Percentiles rank a stretch among this genome's conserved stretches.
Conservation (phyloP, 2,329 filamentous ascomycete species). For the Diaporthe caulivora region DNA sequence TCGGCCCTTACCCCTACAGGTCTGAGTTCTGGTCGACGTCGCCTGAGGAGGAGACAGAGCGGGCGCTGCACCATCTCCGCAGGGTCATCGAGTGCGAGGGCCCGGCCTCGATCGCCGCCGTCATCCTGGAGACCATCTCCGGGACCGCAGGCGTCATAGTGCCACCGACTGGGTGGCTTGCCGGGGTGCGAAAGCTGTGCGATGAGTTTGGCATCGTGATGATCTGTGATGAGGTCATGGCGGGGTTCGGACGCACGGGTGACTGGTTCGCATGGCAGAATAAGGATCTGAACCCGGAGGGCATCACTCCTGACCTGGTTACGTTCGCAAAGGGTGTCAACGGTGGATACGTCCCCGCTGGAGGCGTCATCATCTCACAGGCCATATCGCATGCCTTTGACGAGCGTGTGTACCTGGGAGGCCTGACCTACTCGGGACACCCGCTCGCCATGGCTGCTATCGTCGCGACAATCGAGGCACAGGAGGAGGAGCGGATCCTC, state of each 20-base stretch:
- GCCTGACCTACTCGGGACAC: slow-evolving; percentile 38
- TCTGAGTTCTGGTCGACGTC: slow-evolving; percentile 40
- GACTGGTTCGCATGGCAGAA: slow-evolving; percentile 40
- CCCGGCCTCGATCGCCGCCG: slow-evolving; percentile 24
- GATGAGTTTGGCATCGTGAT: slow-evolving; percentile 38
- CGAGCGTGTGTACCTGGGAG: slow-evolving; percentile 34
- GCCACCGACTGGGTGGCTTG: slow-evolving; percentile 35
- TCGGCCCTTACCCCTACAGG: slow-evolving; percentile 36
- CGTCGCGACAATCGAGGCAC: slow-evolving; percentile 36
- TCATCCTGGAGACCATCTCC: slow-evolving; percentile 36
- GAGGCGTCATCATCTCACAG: slow-evolving; percentile 37
- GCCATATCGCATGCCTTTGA: slow-evolving; percentile 35
- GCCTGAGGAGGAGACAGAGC: slow-evolving; percentile 34
- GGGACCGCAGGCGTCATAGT: slow-evolving; percentile 38
- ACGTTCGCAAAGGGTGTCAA: slow-evolving; percentile 40
- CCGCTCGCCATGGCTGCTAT: slow-evolving; percentile 40
- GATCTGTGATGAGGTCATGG: slow-evolving; percentile 40
- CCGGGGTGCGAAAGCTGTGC: slow-evolving; percentile 34
- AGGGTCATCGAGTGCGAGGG: slow-evolving; percentile 39
- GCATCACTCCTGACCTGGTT: slow-evolving; percentile 34
- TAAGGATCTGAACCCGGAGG: slow-evolving; percentile 33
- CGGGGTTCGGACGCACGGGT: slow-evolving; percentile 36
- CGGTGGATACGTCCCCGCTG: slow-evolving; percentile 37
- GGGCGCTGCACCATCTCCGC: slow-evolving; percentile 38
- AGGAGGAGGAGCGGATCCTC: slow-evolving; percentile 35